Percentiles rank a stretch among this genome's conserved stretches.
Evolutionary conservation across 108 stramenopile genomes (phyloP).

Genomic region (Cyclotella choctawhatcheeana): DNA sequence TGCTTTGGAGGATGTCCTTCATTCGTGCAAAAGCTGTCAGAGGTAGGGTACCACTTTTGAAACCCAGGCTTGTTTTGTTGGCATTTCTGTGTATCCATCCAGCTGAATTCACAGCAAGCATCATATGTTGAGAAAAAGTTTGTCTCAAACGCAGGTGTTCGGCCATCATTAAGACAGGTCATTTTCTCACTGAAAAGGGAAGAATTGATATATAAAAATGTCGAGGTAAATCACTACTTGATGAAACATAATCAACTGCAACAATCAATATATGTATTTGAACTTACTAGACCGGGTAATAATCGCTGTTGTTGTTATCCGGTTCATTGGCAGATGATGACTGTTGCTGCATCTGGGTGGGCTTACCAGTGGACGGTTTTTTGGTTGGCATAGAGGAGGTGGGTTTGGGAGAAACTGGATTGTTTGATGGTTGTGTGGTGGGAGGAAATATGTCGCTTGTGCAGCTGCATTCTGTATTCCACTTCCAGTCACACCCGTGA

Average conservation of each 20-base stretch:
- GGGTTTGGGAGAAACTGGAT: not conserved
- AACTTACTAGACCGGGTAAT: conserved; percentile 1
- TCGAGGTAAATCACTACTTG: not conserved
- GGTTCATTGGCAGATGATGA: not conserved
- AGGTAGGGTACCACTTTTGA: conserved; percentile 9
- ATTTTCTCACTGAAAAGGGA: not conserved
- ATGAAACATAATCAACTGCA: not conserved
- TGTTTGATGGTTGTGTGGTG: not conserved
- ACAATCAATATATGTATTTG: too few species aligned
- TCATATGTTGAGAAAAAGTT: conserved; percentile 31
- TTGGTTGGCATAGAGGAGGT: not conserved
- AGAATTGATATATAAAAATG: not conserved
- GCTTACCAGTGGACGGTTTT: not conserved
- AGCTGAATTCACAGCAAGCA: conserved; percentile 28
- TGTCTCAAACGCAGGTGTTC: conserved; percentile 17
- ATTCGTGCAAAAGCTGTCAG: conserved; percentile 18
- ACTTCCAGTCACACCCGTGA: conserved; percentile 24
- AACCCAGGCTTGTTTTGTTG: not conserved
- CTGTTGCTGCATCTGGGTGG: conserved; percentile 1
- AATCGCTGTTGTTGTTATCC: conserved; percentile 5
- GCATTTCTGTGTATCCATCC: conserved; percentile 15
- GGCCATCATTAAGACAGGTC: conserved; percentile 24
- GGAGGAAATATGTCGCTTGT: not conserved
- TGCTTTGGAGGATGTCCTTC: conserved; percentile 6
- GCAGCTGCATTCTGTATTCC: conserved; percentile 12